Percentiles rank a stretch among this genome's conserved stretches.
Evolutionary conservation across 2,329 filamentous ascomycete species (phyloP).

Genomic region (Atkinsonella hypoxylon): DNA sequence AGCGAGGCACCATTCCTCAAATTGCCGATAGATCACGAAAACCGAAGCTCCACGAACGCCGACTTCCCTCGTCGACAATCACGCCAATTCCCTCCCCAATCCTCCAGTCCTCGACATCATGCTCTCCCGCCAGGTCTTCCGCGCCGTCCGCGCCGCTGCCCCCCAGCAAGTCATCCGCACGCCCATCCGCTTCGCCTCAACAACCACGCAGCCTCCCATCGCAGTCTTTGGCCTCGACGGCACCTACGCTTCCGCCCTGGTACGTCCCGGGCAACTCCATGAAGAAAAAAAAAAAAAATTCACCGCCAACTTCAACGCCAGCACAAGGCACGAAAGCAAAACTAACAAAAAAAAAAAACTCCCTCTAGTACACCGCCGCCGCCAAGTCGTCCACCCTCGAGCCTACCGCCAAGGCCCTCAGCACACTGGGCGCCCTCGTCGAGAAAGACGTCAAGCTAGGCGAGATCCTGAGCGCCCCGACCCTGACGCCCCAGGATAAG

Average conservation of each 20-base stretch:
- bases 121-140: constrained; percentile 49
- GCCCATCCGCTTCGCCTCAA: constrained; percentile 51
- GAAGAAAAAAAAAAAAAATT: too few species aligned
- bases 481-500: constrained; percentile 71
- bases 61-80: constrained; percentile 16
- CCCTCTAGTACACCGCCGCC: constrained; percentile 96
- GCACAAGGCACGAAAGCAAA: too few species aligned
- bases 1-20: constrained; percentile 29
- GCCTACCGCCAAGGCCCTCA: constrained; percentile 68
- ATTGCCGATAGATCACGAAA: constrained; percentile 25
- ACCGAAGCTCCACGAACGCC: constrained; percentile 19
- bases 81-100: constrained; percentile 9
- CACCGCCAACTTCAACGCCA: too few species aligned
- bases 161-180: constrained; percentile 41
- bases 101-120: constrained; percentile 25
- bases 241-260: constrained; percentile 96
- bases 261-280: too few species aligned
- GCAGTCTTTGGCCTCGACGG: constrained; percentile 92
- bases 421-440: constrained; percentile 58
- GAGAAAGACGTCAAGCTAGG: constrained; percentile 74
- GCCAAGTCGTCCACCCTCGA: constrained; percentile 81
- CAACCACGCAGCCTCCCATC: constrained; percentile 68
- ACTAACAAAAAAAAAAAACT: too few species aligned
- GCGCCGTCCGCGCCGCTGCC: constrained; percentile 43
- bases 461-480: constrained; percentile 66